Evolutionary conservation across 2,329 filamentous ascomycete genomes (phyloP).

Genomic region (Neobulgaria alba): DNA sequence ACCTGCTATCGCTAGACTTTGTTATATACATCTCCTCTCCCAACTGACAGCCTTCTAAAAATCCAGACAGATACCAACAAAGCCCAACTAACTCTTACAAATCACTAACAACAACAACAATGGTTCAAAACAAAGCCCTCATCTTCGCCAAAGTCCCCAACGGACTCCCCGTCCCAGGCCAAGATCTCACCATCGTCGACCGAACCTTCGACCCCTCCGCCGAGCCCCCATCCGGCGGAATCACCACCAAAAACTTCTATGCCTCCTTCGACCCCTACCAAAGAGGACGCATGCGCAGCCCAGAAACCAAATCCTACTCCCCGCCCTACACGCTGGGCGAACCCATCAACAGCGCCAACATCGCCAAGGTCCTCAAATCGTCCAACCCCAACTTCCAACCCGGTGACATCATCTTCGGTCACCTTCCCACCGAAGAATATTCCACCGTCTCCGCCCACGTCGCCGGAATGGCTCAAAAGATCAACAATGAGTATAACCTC

Average conservation of each 20-base stretch:
- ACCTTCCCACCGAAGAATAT: constrained; percentile 61
- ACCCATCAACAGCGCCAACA: constrained; percentile 54
- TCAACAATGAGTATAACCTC: constrained; percentile 63
- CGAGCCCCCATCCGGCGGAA: constrained; percentile 52
- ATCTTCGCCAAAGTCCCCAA: constrained; percentile 63
- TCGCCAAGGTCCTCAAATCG: constrained; percentile 65
- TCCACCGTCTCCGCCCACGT: constrained; percentile 39
- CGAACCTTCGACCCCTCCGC: constrained; percentile 58
- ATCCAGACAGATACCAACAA: not conserved
- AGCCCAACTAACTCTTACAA: not conserved
- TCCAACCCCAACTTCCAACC: constrained; percentile 52
- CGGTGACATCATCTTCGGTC: constrained; percentile 57
- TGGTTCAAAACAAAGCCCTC: constrained; percentile 61
- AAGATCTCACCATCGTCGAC: constrained; percentile 61
- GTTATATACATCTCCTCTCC: too few species aligned
- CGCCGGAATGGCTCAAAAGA: constrained; percentile 36
- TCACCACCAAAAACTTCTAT: constrained; percentile 63
- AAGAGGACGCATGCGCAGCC: constrained; percentile 66
- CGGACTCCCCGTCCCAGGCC: constrained; percentile 58
- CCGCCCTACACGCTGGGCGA: constrained; percentile 52
- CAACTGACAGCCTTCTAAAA: too few species aligned
- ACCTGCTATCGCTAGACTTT: too few species aligned
- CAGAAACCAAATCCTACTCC: constrained; percentile 57
- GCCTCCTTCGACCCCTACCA: constrained; percentile 71
- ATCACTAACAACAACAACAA: constrained; percentile 17